A percentile compares a stretch with the other conserved stretches of the same genome.
phyloP scores from a whole-genome alignment of 352 stramenopile genomes.

The Pythium dissimile region DNA sequence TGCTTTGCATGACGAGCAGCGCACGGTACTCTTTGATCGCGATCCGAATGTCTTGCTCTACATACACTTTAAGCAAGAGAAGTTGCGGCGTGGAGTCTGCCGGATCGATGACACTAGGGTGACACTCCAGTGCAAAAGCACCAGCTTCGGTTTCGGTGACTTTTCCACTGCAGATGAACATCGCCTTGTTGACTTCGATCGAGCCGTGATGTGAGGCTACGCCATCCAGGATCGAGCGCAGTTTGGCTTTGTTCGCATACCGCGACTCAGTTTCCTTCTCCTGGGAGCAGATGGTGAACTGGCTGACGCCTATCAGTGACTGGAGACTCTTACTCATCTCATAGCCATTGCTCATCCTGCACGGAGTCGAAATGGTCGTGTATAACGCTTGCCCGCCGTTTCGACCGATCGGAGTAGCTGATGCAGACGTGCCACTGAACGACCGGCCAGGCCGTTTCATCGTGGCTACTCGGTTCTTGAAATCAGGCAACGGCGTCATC shows the following conservation, averaged over 20 bases:
- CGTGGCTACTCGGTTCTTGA: background rate
- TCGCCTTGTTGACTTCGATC: slow-evolving; percentile 33
- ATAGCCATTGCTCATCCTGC: slow-evolving; percentile 1
- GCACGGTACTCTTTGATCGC: slow-evolving; percentile 52
- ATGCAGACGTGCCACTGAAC: background rate
- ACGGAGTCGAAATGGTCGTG: slow-evolving; percentile 13
- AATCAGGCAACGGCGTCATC: slow-evolving; percentile 3
- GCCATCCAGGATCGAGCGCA: slow-evolving; percentile 8
- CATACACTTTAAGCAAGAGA: slow-evolving; percentile 48
- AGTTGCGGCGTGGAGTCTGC: slow-evolving; percentile 10
- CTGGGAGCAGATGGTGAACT: slow-evolving; percentile 9
- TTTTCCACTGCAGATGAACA: slow-evolving; percentile 24
- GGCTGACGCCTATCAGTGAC: slow-evolving; percentile 21
- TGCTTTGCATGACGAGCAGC: slow-evolving; percentile 36
- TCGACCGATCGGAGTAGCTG: background rate
- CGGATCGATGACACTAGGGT: background rate
- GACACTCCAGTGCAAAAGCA: slow-evolving; percentile 40
- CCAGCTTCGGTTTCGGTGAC: slow-evolving; percentile 39
- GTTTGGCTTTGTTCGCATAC: slow-evolving; percentile 10
- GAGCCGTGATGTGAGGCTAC: slow-evolving; percentile 3
- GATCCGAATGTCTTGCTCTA: slow-evolving; percentile 49
- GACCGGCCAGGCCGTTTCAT: slow-evolving; percentile 3
- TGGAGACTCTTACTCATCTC: slow-evolving; percentile 33
- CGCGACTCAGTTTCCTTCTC: slow-evolving; percentile 10
- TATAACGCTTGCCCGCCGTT: slow-evolving; percentile 8